Base-by-base conservation (phyloP, 768 basidiomycete species). In the Trametes cingulata region DNA sequence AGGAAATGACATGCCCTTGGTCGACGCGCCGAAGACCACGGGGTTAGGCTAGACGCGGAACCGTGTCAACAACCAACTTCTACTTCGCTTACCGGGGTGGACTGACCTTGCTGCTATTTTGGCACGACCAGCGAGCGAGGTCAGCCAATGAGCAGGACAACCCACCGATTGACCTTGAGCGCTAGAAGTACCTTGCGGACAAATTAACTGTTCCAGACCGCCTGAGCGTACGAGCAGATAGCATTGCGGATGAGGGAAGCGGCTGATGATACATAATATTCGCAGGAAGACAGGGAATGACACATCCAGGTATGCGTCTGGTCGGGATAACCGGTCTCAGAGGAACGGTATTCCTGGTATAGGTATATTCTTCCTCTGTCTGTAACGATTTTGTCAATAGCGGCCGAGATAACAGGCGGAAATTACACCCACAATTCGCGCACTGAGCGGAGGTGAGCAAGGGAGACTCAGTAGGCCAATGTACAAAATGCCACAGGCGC, bases 401-500 rank as follows among this genome's bases (percentile, higher is more conserved):
- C 14, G 22, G 14, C 22, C 29, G 29, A n/a, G 4, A 19, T 40
- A 14, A 27, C 0, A 19, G 29, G 36, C 14, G 15, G 7, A 42
- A 6, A 49, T n/a, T 13, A n/a, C 1, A 69, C 79, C 69, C 69
- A 87, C 87, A 88, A 70, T 63, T 88, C 86, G 50, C 77, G 83
- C 20, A 88, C 86, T 88, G 60, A 25, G 15, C 20, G 9, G 12
- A 43, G 4, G 39, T 2, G 6, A 14, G 24, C 54, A 8, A 19
- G 14, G 17, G 13, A 24, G 13, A 3, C 20, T 12, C 15, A 41
- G 41, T 15, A 6, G 19, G 22, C n/a, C 22, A 43, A 4, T 12
- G 2, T 20, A 40, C 4, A 2, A 29, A 22, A 14, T 13, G 27
- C 4, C 15, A 2, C 13, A 29, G 12, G 1, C 5, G 36, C 10